These are phyloP conservation scores for Russula sp. DNA, from an alignment of 768 basidiomycete species.

Conservation along the genomic window DNA sequence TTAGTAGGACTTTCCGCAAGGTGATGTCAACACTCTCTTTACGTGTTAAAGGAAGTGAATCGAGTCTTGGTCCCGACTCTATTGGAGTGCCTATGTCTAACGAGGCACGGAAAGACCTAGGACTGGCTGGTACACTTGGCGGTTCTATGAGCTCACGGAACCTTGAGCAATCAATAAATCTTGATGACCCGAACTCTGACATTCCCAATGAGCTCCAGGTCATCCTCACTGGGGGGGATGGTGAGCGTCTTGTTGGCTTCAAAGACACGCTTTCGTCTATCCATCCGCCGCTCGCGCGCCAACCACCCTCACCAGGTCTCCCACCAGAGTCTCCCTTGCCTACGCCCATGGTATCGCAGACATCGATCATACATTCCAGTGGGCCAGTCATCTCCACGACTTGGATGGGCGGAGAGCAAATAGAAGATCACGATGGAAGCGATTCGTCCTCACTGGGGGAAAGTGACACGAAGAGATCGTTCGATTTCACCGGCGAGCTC, in stretches of 20 bases:
- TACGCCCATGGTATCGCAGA: conserved; percentile 13
- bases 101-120: conserved; percentile 50
- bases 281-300: conserved; percentile 4
- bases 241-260: conserved; percentile 25
- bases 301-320: conserved; percentile 36
- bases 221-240: conserved; percentile 45
- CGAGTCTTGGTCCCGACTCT: neutral
- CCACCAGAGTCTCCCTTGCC: conserved; percentile 42
- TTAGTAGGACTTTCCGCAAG: conserved; percentile 17
- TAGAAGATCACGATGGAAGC: conserved; percentile 38
- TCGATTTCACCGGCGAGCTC: conserved; percentile 81
- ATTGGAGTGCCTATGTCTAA: conserved; percentile 38
- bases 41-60: conserved; percentile 2
- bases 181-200: conserved; percentile 66
- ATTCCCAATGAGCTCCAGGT: conserved; percentile 73
- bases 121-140: conserved; percentile 64
- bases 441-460: conserved; percentile 41
- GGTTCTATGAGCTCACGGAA: conserved; percentile 46
- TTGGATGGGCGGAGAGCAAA: conserved; percentile 41
- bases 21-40: conserved; percentile 21
- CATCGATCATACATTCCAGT: conserved; percentile 21
- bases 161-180: conserved; percentile 40
- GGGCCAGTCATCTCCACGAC: conserved; percentile 40
- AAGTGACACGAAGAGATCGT: conserved; percentile 70
- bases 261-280: conserved; percentile 39